Conservation (phyloP, 2,329 filamentous ascomycete species). For the Dactylellina parvicollis region DNA sequence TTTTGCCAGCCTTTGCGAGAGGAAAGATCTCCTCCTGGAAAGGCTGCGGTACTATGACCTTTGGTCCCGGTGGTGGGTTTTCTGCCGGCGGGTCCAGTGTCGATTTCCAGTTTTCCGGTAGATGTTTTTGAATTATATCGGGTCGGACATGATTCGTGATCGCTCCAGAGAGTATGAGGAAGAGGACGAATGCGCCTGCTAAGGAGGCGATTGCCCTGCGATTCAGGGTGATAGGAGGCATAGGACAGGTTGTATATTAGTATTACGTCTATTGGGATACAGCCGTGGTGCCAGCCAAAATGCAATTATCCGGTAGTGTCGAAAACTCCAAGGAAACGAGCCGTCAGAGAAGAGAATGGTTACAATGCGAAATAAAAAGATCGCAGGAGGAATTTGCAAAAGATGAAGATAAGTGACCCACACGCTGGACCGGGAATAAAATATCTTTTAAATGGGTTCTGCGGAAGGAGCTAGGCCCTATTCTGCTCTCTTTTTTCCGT, state of each 20-base stretch:
- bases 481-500: neutral
- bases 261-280: too few relatives aligned
- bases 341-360: too few relatives aligned
- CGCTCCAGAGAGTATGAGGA: conserved; percentile 31
- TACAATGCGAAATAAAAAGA: too few relatives aligned
- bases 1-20: conserved; percentile 38
- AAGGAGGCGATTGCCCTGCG: conserved; percentile 35
- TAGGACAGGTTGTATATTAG: neutral
- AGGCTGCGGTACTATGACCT: neutral
- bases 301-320: too few relatives aligned
- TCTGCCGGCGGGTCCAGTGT: neutral
- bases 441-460: neutral
- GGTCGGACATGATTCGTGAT: conserved; percentile 42
- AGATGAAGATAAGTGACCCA: neutral
- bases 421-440: neutral
- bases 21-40: conserved; percentile 55
- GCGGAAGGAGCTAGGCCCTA: neutral
- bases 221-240: conserved; percentile 47
- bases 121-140: conserved; percentile 20
- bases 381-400: too few relatives aligned
- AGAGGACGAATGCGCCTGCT: conserved; percentile 9
- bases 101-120: conserved; percentile 37
- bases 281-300: too few relatives aligned
- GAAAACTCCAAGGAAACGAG: too few relatives aligned
- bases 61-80: neutral